Percentiles rank a stretch among this genome's conserved stretches.
Evolutionary conservation across 352 stramenopile species (phyloP).

Genomic region (Phytophthora rubi): DNA sequence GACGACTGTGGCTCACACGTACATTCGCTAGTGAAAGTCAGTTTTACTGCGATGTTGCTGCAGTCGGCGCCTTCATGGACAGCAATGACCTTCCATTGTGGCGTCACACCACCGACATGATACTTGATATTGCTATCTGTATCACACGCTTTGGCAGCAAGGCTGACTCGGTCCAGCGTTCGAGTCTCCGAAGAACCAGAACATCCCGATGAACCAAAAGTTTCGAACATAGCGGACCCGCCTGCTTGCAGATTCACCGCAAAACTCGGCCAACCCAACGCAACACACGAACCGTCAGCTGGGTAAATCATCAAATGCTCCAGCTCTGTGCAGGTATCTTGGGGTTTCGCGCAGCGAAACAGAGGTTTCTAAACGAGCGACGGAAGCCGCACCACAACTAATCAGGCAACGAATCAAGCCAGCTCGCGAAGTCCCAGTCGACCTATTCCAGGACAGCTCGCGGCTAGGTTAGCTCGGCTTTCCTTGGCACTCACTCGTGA

Average conservation of each 20-base stretch:
- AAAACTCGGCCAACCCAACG: not conserved
- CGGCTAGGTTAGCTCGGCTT: too few species aligned
- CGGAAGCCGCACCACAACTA: too few species aligned
- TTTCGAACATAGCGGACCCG: not conserved
- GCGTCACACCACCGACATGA: slow-evolving; percentile 4
- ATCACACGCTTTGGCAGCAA: not conserved
- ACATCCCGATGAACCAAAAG: not conserved
- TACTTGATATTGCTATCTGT: slow-evolving; percentile 2
- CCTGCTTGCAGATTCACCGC: slow-evolving; percentile 1
- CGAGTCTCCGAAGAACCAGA: slow-evolving; percentile 1
- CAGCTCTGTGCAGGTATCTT: not conserved
- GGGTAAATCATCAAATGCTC: slow-evolving; percentile 16
- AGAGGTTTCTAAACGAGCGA: too few species aligned
- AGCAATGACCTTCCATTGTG: slow-evolving; percentile 6
- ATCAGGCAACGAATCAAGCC: too few species aligned
- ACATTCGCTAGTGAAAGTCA: slow-evolving; percentile 8
- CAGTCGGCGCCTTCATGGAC: not conserved
- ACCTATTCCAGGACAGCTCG: too few species aligned
- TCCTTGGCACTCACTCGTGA: too few species aligned
- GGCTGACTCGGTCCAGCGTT: slow-evolving; percentile 1
- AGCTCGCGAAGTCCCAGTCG: too few species aligned
- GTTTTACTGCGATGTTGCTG: not conserved
- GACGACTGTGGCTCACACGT: not conserved
- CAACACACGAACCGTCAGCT: slow-evolving; percentile 10
- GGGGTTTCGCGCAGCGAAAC: too few species aligned